Evolutionary conservation across 73 alveolate species (phyloP).

Genomic region (Tetrahymena malaccensis): DNA sequence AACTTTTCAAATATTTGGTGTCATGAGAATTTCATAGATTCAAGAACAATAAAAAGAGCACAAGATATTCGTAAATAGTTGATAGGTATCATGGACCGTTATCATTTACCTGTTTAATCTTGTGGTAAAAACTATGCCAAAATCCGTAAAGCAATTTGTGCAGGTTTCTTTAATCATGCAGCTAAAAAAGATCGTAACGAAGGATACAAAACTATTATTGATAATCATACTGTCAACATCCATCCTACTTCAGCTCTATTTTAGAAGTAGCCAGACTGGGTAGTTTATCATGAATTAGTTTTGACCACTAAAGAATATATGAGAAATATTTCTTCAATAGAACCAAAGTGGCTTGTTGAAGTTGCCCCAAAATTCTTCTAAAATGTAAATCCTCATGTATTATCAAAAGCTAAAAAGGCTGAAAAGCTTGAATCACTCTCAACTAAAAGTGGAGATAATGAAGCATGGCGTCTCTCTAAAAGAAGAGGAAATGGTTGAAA

Average conservation of each 20-base stretch:
- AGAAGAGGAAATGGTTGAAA: slow-evolving; percentile 75
- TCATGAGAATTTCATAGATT: slow-evolving; percentile 96
- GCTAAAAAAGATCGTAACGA: slow-evolving; percentile 89
- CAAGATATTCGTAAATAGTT: slow-evolving; percentile 84
- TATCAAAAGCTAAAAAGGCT: slow-evolving; percentile 81
- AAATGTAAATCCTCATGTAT: slow-evolving; percentile 65
- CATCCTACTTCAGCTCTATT: slow-evolving; percentile 97
- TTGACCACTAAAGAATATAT: slow-evolving; percentile 96
- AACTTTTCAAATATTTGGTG: slow-evolving; percentile 96
- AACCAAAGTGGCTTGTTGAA: slow-evolving; percentile 98
- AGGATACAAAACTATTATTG: slow-evolving; percentile 89
- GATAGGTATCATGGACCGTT: slow-evolving; percentile 84
- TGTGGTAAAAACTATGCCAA: slow-evolving; percentile 72
- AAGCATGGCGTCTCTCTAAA: slow-evolving; percentile 99
- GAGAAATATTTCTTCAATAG: slow-evolving; percentile 93
- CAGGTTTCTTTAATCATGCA: slow-evolving; percentile 95
- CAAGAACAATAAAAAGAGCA: slow-evolving; percentile 87
- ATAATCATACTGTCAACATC: slow-evolving; percentile 94
- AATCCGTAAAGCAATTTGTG: slow-evolving; percentile 87
- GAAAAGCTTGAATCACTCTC: slow-evolving; percentile 95
- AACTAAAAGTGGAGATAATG: slow-evolving; percentile 97
- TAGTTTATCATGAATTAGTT: slow-evolving; percentile 92
- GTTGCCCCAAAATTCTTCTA: slow-evolving; percentile 99
- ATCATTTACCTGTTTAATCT: slow-evolving; percentile 67
- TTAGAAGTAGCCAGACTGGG: slow-evolving; percentile 98